Evolutionary conservation across 805 yeast genomes (phyloP).

Genomic region (Candida pseudoglaebosa): DNA sequence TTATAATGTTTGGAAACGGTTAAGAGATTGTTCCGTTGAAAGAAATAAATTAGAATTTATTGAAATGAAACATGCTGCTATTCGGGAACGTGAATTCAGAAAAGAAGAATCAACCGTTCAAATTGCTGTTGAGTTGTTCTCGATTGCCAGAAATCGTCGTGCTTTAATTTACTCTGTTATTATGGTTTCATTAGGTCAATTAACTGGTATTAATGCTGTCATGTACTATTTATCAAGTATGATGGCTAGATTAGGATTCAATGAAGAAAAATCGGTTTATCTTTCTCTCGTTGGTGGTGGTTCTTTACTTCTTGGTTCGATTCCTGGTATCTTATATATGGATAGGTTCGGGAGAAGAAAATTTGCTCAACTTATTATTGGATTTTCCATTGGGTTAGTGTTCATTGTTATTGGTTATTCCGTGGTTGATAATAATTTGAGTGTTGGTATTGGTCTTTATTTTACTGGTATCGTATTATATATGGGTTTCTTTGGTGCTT

Average conservation of each 20-base stretch:
- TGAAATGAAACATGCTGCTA: constrained; percentile 52
- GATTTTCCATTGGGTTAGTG: constrained; percentile 57
- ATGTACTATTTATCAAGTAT: constrained; percentile 61
- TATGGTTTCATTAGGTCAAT: constrained; percentile 59
- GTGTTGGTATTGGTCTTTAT: constrained; percentile 56
- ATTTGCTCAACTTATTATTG: constrained; percentile 57
- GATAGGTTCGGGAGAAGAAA: constrained; percentile 54
- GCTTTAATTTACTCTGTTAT: constrained; percentile 54
- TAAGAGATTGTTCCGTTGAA: constrained; percentile 45
- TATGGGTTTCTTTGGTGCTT: constrained; percentile 64
- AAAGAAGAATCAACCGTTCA: constrained; percentile 32
- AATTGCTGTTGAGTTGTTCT: constrained; percentile 49
- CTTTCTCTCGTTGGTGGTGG: constrained; percentile 73
- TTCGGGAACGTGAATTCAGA: constrained; percentile 40
- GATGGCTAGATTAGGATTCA: constrained; percentile 54
- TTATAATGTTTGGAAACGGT: constrained; percentile 50
- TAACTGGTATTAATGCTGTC: constrained; percentile 66
- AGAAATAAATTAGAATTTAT: constrained; percentile 50
- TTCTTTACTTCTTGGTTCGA: constrained; percentile 56
- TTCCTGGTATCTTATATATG: constrained; percentile 60
- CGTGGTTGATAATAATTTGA: constrained; percentile 32
- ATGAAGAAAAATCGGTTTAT: constrained; percentile 48
- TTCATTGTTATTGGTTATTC: constrained; percentile 57
- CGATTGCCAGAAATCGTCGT: constrained; percentile 56
- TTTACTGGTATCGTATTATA: constrained; percentile 60